Conservation (phyloP, 306 rosid species). For the Cucurbita ficifolia region DNA sequence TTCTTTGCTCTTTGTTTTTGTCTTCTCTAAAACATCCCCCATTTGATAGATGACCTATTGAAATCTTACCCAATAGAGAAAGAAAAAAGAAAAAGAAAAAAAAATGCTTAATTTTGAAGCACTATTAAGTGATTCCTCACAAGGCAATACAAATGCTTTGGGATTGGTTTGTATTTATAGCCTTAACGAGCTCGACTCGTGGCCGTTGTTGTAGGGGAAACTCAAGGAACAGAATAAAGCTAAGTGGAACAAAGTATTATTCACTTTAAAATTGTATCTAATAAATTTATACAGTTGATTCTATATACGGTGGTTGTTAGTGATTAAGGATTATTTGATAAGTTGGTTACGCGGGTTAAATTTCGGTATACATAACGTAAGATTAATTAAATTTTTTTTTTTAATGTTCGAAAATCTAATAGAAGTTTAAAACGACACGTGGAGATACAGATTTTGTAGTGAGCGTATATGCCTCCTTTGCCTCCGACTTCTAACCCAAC, state of each 20-base stretch:
- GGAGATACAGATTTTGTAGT: too few species aligned
- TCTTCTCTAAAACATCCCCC: neutral
- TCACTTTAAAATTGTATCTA: too few species aligned
- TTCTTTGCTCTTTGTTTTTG: conserved; percentile 1
- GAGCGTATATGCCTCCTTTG: too few species aligned
- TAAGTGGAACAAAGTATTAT: neutral
- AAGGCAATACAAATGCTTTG: neutral
- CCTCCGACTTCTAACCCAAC: too few species aligned
- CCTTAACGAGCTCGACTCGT: neutral
- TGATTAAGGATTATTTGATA: too few species aligned
- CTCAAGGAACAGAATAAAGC: neutral
- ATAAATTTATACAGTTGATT: too few species aligned
- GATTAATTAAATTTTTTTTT: too few species aligned
- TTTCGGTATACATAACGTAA: too few species aligned
- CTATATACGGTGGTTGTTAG: too few species aligned
- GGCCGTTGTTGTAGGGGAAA: neutral
- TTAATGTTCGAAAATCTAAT: too few species aligned
- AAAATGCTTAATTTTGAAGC: neutral
- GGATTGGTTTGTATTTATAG: neutral
- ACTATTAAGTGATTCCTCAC: neutral
- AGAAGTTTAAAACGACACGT: too few species aligned
- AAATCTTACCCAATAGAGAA: neutral
- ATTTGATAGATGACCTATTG: neutral
- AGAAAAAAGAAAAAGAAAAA: neutral
- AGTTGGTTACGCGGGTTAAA: too few species aligned